Base-by-base conservation (phyloP, 108 stramenopile species). In the Cyclotella sp. region DNA sequence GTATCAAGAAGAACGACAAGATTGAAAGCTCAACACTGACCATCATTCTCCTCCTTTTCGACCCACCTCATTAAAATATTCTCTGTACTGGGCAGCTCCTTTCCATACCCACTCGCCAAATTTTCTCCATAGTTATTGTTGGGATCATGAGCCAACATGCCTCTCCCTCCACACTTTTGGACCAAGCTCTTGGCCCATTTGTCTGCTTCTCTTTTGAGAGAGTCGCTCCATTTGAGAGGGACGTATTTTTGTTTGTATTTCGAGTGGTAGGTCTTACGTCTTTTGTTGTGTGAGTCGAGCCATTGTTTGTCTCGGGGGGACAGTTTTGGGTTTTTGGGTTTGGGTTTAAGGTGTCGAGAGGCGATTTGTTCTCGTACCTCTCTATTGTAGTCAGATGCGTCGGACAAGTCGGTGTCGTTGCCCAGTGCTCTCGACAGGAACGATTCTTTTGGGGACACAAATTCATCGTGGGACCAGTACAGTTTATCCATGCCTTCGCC, bases 41-140 rank as follows among this genome's bases (percentile, higher is more conserved):
- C 14, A 58, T 28, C 16, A 16, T 30, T n/a, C 28, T 46, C n/a
- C 21, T 68, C 44, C 44, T 68, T 15, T 11, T 46, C 41, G 15
- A 43, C 49, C 75, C 68, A 70, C 15, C 69, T 27, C 21, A 11
- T 19, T 4, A 76, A 28, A 26, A 73, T 30, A 44, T 51, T 44
- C 28, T 76, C 68, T 0, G 70, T 55, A 26, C 26, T 26, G 39
- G 27, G 22, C 19, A 64, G 8, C 13, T 42, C 68, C 4, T 18
- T 52, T 9, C 75, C 75, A 7, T 30, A 69, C 11, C 54, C 43
- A 14, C 14, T n/a, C 44, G 75, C 75, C 0, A 76, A 14, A 52
- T 76, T 76, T 41, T 76, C 75, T 11, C 75, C 75, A 30, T 54
- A 76, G 0, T 29, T 21, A 40, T 14, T 76, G n/a, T 76, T 68